Evolutionary conservation across 148 eudicot species (phyloP), one percentile per base, ranked within the genome.

Genomic region (Spergularia marina): DNA sequence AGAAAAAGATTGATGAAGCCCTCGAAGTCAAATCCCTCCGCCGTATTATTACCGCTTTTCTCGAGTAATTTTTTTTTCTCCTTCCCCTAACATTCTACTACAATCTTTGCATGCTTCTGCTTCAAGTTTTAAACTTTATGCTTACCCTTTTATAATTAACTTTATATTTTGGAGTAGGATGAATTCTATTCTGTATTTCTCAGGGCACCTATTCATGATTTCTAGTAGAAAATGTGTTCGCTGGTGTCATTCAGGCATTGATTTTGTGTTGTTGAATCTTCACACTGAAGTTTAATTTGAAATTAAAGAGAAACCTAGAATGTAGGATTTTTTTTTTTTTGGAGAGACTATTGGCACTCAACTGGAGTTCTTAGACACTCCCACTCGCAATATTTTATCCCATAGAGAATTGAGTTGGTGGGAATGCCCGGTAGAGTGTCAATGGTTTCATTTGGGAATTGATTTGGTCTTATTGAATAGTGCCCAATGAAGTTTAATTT

Each of bases 1-100:
- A 89, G 40, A 75, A 86, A 65, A 85, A 84, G 77, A 70, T 81
- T 18, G 98, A 93, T 74, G 93, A 87, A 80, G 98, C 89, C 36
- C 90, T 93, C 8, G 98, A 93, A 89, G 85, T 93, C 80, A 86
- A 91, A 85, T 93, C 96, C 20, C 96, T 93, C 20, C 78, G 91
- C 8, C 91, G 96, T 23, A 93, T 93, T 71, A 91, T 93, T 82
- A 85, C 87, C 75, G 98, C 98, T 40, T 93, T 81, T 61, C 89
- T 93, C 85, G 91, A 93, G 98, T 92, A 85, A 52, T 40, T 53
- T 12, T 34, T 17, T 66, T 51, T 11, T 23, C 21, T 57, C 21
- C 15, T 4, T 12, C 21, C 13, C 66, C 23, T 59, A 5, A 20
- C 30, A 47, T 67, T 47, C 20, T 39, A 8, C 36, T 30, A 49